phyloP scores from a whole-genome alignment of 257 asterid species.

The Rehmannia glutinosa region DNA sequence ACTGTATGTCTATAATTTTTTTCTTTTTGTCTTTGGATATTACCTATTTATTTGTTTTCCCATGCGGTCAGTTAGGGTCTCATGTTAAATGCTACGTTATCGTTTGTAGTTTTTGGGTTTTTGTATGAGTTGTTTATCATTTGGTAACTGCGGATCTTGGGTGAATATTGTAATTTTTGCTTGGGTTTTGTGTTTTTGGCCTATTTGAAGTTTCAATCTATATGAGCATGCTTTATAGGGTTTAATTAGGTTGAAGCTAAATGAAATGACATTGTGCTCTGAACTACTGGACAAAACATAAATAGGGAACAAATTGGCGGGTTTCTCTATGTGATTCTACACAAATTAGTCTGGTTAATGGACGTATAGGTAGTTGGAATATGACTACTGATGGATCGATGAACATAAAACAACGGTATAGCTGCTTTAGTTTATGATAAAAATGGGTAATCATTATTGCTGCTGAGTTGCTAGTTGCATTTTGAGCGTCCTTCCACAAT shows the following conservation, averaged over 20 bases:
- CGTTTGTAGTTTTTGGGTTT: background rate
- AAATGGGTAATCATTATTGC: background rate
- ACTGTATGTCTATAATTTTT: slow-evolving; percentile 36
- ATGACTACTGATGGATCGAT: too few species aligned
- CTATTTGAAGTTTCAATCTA: background rate
- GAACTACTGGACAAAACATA: background rate
- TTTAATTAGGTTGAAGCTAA: background rate
- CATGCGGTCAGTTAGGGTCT: slow-evolving; percentile 37
- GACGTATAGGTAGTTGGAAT: background rate
- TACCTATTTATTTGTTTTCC: background rate
- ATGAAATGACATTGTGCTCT: background rate
- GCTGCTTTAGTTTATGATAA: background rate
- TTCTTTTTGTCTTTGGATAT: background rate
- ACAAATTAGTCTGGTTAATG: background rate
- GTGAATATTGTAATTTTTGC: background rate
- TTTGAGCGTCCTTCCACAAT: too few species aligned
- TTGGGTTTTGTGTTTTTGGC: background rate
- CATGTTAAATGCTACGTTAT: background rate
- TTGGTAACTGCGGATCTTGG: slow-evolving; percentile 17
- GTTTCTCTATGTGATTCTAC: background rate
- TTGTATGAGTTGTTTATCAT: background rate
- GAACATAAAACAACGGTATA: too few species aligned
- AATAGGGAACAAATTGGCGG: background rate
- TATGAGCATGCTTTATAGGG: background rate
- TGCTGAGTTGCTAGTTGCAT: background rate